Evolutionary conservation across 2,329 filamentous ascomycete species (phyloP), one percentile per base, ranked within the genome.

Genomic region (Proliferodiscus dingleyae): DNA sequence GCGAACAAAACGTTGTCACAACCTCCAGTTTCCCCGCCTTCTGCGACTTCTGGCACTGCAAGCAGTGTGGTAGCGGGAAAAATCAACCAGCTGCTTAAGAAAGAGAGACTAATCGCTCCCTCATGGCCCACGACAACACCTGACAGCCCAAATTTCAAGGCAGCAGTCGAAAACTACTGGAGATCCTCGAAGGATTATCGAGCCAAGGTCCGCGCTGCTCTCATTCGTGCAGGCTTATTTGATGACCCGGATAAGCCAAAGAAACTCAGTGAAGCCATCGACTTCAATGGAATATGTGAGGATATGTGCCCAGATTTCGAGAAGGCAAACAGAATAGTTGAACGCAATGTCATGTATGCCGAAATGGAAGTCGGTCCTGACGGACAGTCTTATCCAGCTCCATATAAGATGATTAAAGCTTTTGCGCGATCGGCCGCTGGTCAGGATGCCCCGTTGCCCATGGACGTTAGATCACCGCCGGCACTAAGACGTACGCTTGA

Each of bases 241-340:
- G 81, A 85, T 61, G 78, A 85, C 52, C 81, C 81, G 2, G 75
- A 81, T 24, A 77, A 80, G 55, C 75, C 75, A 45, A 80, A 81
- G 57, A 74, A 71, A 15, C 69, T 85, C 6, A 72, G 77, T 47
- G 75, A 85, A 58, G 81, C 81, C 5, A 78, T 85, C 38, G 73
- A 77, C 33, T 85, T 85, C 59, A 80, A 80, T 59, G 81, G 81
- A 11, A 82, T 81, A 37, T 84, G 80, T 56, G 78, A 84, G 55
- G 77, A 82, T 21, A 85, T 84, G 81, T 85, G 81, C 50, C 81
- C 81, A 4, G 77, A 83, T 51, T 83, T 77, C 61, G 81, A 85
- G 60, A 77, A 77, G 60, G 73, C 82, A 26, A 77, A 71, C 40
- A 72, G 81, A 49, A 83, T 85, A 45, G 75, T 74, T 38, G 78